Percentiles rank a stretch among this genome's conserved stretches.
Evolutionary conservation across 306 rosid species (phyloP).

Genomic region (Amphicarpaea edgeworthii): DNA sequence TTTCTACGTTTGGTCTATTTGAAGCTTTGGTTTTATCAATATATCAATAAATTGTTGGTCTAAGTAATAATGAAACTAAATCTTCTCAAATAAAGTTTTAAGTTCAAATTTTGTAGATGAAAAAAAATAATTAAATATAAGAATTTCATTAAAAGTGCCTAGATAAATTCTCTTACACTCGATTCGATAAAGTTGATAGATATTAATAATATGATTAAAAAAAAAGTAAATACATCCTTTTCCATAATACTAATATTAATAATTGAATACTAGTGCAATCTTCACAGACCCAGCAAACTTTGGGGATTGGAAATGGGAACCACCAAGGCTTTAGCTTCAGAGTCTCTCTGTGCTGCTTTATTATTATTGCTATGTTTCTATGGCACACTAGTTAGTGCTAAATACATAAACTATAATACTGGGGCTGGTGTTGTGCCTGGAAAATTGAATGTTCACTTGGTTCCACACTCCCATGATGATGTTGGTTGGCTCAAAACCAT

Average conservation of each 20-base stretch:
- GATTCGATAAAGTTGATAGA: no score
- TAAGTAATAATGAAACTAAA: no score
- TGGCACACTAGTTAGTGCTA: slow-evolving; percentile 47
- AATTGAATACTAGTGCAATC: not conserved
- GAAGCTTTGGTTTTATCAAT: not conserved
- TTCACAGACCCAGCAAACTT: not conserved
- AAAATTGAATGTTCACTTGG: slow-evolving; percentile 86
- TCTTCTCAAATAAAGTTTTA: no score
- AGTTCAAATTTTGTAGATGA: no score
- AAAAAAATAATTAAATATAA: no score
- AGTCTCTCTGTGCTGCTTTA: slow-evolving; percentile 25
- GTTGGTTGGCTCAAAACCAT: slow-evolving; percentile 93
- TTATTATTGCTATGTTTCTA: slow-evolving; percentile 49
- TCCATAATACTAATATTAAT: not conserved
- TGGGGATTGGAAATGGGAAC: slow-evolving; percentile 47
- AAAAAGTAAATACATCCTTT: no score
- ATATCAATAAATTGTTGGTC: no score
- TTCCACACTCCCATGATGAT: slow-evolving; percentile 86
- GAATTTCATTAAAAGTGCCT: no score
- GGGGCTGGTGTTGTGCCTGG: slow-evolving; percentile 62
- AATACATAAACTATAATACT: slow-evolving; percentile 65
- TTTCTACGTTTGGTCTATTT: not conserved
- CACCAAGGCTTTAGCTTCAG: not conserved
- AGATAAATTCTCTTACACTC: no score
- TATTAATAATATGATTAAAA: no score